A percentile compares a stretch with the other conserved stretches of the same genome.
phyloP scores from a whole-genome alignment of 495 filamentous ascomycete genomes.

The Talaromyces stipitatus region DNA sequence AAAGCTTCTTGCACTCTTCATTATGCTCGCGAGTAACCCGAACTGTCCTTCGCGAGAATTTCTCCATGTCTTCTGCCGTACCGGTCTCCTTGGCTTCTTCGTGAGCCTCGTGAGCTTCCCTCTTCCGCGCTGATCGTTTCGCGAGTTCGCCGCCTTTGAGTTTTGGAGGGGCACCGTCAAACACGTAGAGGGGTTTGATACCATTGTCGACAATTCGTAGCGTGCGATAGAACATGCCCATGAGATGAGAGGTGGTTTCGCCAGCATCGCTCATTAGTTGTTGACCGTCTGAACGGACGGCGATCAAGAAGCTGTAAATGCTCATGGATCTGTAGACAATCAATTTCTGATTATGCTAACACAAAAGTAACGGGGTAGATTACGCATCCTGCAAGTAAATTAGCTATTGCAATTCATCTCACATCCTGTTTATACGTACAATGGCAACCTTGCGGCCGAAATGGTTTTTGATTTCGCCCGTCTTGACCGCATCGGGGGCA shows the following conservation, averaged over 20 bases:
- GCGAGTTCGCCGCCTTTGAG: conserved; percentile 94
- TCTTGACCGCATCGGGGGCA: conserved; percentile 87
- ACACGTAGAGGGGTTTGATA: conserved; percentile 97
- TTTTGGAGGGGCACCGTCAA: conserved; percentile 93
- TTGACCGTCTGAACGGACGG: conserved; percentile 91
- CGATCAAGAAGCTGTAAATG: conserved; percentile 97
- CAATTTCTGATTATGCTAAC: background rate
- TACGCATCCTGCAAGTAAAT: conserved; percentile 3
- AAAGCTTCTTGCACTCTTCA: conserved; percentile 79
- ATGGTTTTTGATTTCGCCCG: conserved; percentile 95
- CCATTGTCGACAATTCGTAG: conserved; percentile 97
- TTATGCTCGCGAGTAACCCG: conserved; percentile 96
- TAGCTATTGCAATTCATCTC: background rate
- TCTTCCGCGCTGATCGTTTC: conserved; percentile 85
- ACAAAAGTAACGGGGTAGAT: background rate
- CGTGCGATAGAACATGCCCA: conserved; percentile 99
- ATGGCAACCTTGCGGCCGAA: conserved; percentile 97
- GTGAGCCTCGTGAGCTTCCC: conserved; percentile 76
- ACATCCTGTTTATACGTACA: conserved; percentile 42
- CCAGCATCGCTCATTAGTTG: conserved; percentile 89
- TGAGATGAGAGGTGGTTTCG: conserved; percentile 93
- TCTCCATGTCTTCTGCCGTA: conserved; percentile 93
- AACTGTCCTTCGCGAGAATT: conserved; percentile 91
- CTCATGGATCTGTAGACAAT: conserved; percentile 72
- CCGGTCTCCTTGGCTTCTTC: conserved; percentile 97